phyloP scores from a whole-genome alignment of 2,329 filamentous ascomycete species.

The Pestalotiopsis sp. region DNA sequence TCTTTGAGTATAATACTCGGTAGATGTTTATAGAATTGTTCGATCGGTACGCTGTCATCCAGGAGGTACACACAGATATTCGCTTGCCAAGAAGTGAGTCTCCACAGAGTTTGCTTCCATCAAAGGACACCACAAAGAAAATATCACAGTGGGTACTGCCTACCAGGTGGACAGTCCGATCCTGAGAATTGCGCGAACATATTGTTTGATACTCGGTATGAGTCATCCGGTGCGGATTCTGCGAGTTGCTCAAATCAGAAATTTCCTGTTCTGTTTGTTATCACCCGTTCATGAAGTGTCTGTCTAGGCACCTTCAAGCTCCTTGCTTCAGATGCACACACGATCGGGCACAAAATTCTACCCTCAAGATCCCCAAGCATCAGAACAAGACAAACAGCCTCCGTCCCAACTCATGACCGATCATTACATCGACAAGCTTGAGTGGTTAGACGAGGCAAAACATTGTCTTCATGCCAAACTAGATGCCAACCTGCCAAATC shows the following conservation, averaged over 20 bases:
- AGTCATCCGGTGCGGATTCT: neutral
- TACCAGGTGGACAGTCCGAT: neutral
- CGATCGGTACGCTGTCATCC: neutral
- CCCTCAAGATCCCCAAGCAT: neutral
- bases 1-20: neutral
- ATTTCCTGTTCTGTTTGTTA: neutral
- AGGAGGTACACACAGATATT: neutral
- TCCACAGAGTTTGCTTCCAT: neutral
- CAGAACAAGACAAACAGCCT: neutral
- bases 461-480: neutral
- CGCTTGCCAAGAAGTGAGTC: neutral
- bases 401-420: neutral
- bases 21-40: neutral
- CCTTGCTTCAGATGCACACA: neutral
- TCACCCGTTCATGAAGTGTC: neutral
- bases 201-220: neutral
- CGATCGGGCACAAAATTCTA: neutral
- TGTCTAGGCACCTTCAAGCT: neutral
- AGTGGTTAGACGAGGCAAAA: neutral
- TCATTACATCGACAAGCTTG: neutral
- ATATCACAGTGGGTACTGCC: neutral
- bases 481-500: neutral
- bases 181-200: no score
- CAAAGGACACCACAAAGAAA: neutral
- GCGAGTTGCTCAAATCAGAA: neutral